Conservation (phyloP, 768 basidiomycete genomes). For the Suillus luteus region DNA sequence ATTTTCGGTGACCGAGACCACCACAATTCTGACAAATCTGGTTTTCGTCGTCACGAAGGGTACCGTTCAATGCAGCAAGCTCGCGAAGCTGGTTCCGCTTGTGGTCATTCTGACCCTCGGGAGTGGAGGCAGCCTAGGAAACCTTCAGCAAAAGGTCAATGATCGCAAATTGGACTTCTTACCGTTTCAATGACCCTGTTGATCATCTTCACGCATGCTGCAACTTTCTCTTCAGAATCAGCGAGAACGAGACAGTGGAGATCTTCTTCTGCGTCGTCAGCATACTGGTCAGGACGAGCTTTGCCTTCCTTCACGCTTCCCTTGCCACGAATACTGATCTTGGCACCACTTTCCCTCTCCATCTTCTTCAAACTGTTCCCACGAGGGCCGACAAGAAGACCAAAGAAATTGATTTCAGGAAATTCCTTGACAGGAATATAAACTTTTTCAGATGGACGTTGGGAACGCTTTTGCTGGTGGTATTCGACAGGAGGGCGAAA, state of each 20-base stretch:
- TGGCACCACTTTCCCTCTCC: conserved; percentile 97
- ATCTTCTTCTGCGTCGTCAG: conserved; percentile 98
- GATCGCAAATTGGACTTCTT: conserved; percentile 27
- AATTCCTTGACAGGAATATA: conserved; percentile 99
- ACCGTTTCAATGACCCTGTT: conserved; percentile 98
- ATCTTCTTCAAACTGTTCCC: conserved; percentile 99
- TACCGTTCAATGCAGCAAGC: conserved; percentile 96
- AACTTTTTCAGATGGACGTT: conserved; percentile 95
- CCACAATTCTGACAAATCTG: conserved; percentile 98
- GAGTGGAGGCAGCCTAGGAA: conserved; percentile 91
- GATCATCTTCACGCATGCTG: conserved; percentile 89
- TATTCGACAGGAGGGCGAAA: conserved; percentile 98
- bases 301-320: conserved; percentile 99
- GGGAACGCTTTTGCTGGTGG: conserved; percentile 90
- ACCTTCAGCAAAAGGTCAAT: not conserved
- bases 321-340: conserved; percentile 98
- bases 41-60: conserved; percentile 98
- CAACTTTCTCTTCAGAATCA: conserved; percentile 91
- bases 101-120: conserved; percentile 99
- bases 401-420: conserved; percentile 99
- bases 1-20: conserved; percentile 94
- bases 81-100: conserved; percentile 99
- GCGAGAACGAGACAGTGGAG: conserved; percentile 96
- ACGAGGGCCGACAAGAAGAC: conserved; percentile 95
- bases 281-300: conserved; percentile 89